Conservation (phyloP, 164 flowering plant genomes). For the Dillenia suffruticosa region DNA sequence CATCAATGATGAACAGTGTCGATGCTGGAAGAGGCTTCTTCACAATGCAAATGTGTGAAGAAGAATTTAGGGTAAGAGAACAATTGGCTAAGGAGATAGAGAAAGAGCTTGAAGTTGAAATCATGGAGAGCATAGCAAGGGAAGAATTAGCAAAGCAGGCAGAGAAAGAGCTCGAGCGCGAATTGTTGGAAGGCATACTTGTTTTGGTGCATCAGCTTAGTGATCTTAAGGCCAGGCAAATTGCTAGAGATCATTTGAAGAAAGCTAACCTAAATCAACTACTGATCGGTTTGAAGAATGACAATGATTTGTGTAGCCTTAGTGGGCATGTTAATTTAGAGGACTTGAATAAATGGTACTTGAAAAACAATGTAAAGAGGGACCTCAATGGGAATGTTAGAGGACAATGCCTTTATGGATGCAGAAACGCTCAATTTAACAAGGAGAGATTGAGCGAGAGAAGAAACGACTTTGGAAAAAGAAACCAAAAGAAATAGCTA, state of each 20-base stretch:
- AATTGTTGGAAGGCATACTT: conserved; percentile 6
- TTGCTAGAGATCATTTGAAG: background rate
- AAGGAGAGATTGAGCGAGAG: too few relatives aligned
- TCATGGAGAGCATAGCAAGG: conserved; percentile 4
- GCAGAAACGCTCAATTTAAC: too few relatives aligned
- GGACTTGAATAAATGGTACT: too few relatives aligned
- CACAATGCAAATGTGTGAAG: background rate
- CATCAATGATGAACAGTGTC: background rate
- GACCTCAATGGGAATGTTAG: too few relatives aligned
- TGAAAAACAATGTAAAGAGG: too few relatives aligned
- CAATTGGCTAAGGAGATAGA: conserved; percentile 3
- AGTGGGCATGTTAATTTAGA: too few relatives aligned
- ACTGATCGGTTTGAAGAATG: too few relatives aligned
- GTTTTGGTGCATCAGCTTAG: conserved; percentile 4
- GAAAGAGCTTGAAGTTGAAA: conserved; percentile 1
- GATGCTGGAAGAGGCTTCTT: background rate
- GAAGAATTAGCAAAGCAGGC: background rate
- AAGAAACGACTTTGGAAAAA: too few relatives aligned
- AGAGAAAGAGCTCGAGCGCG: conserved; percentile 6
- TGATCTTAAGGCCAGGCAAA: conserved; percentile 8
- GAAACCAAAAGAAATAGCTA: too few relatives aligned
- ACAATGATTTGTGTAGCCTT: too few relatives aligned
- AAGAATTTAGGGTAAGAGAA: conserved; percentile 1
- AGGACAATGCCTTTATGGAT: too few relatives aligned
- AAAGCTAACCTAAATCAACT: too few relatives aligned